Evolutionary conservation across 2,329 filamentous ascomycete genomes (phyloP), one percentile per base, ranked within the genome.

Genomic region (Fusarium sp.): DNA sequence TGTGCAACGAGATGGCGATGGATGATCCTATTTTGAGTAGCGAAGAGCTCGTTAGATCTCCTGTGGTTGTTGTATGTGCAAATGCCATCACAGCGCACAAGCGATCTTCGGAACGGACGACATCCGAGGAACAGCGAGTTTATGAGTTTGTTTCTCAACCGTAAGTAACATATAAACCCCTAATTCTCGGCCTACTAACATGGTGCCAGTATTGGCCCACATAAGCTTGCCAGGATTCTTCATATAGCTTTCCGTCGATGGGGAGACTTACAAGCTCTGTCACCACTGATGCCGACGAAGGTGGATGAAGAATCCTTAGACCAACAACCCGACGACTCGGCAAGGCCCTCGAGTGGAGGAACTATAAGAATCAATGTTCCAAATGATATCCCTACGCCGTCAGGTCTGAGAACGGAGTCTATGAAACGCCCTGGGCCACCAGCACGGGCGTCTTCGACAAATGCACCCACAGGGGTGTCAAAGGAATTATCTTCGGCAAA

Each of bases 101-200:
- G 12, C 52, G 63, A 41, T 72, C 59, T 52, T 74, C 55, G n/a
- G 70, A 65, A 5, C 65, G 70, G 45, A 62, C 73, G 20, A 51
- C 53, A 27, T 57, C 54, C 12, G 66, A 65, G n/a, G 61, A 57
- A 15, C 61, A 53, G 18, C 71, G 70, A 11, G 70, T 80, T 3
- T 75, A 80, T n/a, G 80, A 82, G 54, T 81, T 80, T 53, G 76
- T 81, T 29, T 80, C 80, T 7, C 80, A 80, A 29, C 80, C 81
- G 76, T 80, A 65, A 73, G 80, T 78, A 18, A 8, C 2, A 12
- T 5, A 4, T 12, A 5, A 8, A 3, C 30, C n/a, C 30, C 6
- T 12, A 24, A 6, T 16, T 12, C 24, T 15, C 22, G 40, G 4
- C 5, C 24, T 40, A 32, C 24, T 60, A 51, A 53, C 32, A 32